Evolutionary conservation across 2,329 filamentous ascomycete species (phyloP).

Genomic region (Ampelomyces quisqualis): DNA sequence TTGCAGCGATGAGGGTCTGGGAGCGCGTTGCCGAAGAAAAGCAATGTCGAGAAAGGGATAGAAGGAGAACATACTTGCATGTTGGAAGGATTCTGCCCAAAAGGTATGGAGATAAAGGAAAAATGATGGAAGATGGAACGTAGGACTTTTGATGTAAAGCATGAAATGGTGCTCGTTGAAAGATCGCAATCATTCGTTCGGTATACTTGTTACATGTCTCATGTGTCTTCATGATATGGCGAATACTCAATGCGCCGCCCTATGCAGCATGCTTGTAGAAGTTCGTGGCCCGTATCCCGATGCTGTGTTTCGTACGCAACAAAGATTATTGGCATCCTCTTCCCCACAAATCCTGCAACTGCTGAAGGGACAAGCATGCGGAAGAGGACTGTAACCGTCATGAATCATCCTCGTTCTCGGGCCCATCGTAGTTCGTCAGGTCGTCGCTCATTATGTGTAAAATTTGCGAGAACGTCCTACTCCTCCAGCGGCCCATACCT

Average conservation of each 20-base stretch:
- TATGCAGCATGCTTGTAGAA: slow-evolving; percentile 1
- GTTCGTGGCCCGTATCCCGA: neutral
- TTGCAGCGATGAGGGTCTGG: slow-evolving; percentile 32
- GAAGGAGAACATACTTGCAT: slow-evolving; percentile 36
- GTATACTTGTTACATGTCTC: neutral
- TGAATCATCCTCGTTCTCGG: slow-evolving; percentile 11
- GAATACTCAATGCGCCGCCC: neutral
- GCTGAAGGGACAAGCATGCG: slow-evolving; percentile 22
- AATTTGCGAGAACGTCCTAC: slow-evolving; percentile 53
- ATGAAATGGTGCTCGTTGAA: neutral
- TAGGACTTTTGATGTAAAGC: slow-evolving; percentile 23
- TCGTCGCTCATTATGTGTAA: slow-evolving; percentile 58
- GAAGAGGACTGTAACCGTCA: slow-evolving; percentile 35
- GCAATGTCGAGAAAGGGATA: slow-evolving; percentile 31
- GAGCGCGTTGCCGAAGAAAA: slow-evolving; percentile 26
- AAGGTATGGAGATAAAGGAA: slow-evolving; percentile 31
- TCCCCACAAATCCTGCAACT: slow-evolving; percentile 29
- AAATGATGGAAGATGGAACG: slow-evolving; percentile 21
- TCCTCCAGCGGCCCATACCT: slow-evolving; percentile 55
- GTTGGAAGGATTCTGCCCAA: slow-evolving; percentile 29
- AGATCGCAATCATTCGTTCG: neutral
- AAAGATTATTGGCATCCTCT: slow-evolving; percentile 19
- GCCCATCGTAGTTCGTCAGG: slow-evolving; percentile 40
- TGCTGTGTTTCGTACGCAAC: neutral
- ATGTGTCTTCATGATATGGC: neutral